Evolutionary conservation across 1,284 basidiomycete genomes (phyloP), one percentile per base, ranked within the genome.

Genomic region (Hymenochaete sp.): DNA sequence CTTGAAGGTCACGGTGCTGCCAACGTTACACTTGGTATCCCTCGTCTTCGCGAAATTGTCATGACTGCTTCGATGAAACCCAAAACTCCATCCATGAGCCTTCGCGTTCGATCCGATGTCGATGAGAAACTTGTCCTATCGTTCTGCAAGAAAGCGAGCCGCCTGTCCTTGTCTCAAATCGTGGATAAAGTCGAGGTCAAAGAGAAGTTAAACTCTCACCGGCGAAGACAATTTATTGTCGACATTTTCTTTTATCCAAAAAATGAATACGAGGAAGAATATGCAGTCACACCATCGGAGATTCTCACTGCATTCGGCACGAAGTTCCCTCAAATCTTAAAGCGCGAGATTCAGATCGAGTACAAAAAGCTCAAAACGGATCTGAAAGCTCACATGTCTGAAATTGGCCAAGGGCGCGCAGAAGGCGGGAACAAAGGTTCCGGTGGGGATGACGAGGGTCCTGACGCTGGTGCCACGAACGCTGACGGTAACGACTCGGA

Each of bases 11-110:
- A 98, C 64, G 96, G 96, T 67, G 95, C 96, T 48, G 95, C 96
- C 29, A 99, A 99, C 63, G 96, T 99, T 52, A 99, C 96, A 2
- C 77, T 99, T 39, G 96, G 96, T 77, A 98, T 99, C 56, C 96
- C 96, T 38, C 93, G 96, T 65, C 72, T 99, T 19, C 83, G 95
- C 64, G 96, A 99, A 67, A 98, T 99, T 57, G 91, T 99, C 59
- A 98, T 98, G 93, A 98, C 96, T 0, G 96, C 96, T 4, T 95
- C 96, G 4, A 80, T 82, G 56, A 89, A 93, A 57, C 96, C 95
- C 48, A 93, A 93, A 64, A 99, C 95, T 2, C 96, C 96, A 10
- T 98, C 93, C n/a, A 98, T 98, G 96, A 83, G 74, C 33, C 85
- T 98, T 65, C 80, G 78, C 22, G 73, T 93, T 38, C 72, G 77